These are phyloP conservation scores for Chaetoscypha palmicola DNA, from an alignment of 2,329 filamentous ascomycete genomes.

Conservation along the genomic window DNA sequence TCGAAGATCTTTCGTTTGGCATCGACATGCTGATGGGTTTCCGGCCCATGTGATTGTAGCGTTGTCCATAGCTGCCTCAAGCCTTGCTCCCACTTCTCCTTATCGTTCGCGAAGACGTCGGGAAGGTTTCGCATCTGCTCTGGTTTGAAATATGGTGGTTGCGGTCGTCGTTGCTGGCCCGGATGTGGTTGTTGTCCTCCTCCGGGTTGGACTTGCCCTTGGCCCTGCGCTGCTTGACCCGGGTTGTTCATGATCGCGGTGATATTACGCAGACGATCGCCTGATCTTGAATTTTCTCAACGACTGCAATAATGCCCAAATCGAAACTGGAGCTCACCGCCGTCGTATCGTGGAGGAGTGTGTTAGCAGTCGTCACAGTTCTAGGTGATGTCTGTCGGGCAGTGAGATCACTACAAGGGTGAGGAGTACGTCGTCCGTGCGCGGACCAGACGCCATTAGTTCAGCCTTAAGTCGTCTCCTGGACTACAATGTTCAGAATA, in stretches of 20 bases:
- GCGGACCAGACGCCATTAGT: neutral
- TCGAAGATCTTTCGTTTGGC: slow-evolving; percentile 53
- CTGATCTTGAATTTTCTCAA: neutral
- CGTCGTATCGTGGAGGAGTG: neutral
- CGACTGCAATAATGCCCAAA: neutral
- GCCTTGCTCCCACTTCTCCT: slow-evolving; percentile 51
- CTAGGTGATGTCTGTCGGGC: neutral
- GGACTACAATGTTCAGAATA: neutral
- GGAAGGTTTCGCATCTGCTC: slow-evolving; percentile 30
- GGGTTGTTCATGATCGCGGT: slow-evolving; percentile 25
- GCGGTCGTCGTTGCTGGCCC: slow-evolving; percentile 20
- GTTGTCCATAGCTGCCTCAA: slow-evolving; percentile 45
- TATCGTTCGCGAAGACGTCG: slow-evolving; percentile 44
- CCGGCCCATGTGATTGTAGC: slow-evolving; percentile 42
- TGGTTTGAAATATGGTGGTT: slow-evolving; percentile 23
- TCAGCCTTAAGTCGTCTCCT: neutral
- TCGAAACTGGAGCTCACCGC: neutral
- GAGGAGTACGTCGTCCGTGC: neutral
- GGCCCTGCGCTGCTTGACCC: slow-evolving; percentile 20
- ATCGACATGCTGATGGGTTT: slow-evolving; percentile 41
- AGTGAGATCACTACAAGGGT: neutral
- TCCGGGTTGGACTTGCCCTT: slow-evolving; percentile 24
- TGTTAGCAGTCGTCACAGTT: neutral
- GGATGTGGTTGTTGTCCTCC: slow-evolving; percentile 15
- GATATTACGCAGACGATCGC: neutral